Conservation (phyloP, 768 basidiomycete species). For the Russula virescens region DNA sequence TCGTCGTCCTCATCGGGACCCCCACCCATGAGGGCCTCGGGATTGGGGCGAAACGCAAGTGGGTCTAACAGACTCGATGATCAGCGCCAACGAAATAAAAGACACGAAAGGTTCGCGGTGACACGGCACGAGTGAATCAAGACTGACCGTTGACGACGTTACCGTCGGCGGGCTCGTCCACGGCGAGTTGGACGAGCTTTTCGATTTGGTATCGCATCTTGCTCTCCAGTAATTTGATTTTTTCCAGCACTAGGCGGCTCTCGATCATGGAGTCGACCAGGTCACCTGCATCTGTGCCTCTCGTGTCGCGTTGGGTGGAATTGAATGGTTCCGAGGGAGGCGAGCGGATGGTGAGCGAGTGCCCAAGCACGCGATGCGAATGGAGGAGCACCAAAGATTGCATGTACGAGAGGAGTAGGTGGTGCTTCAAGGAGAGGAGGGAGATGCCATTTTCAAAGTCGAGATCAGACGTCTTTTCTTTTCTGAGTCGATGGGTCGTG, state of each 20-base stretch:
- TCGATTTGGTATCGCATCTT: conserved; percentile 95
- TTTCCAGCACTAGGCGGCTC: conserved; percentile 79
- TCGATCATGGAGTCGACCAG: conserved; percentile 76
- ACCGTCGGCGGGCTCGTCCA: conserved; percentile 44
- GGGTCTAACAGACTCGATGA: conserved; percentile 52
- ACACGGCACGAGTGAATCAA: not conserved
- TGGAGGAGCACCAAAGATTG: conserved; percentile 74
- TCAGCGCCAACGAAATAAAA: not conserved
- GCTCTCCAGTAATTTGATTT: conserved; percentile 74
- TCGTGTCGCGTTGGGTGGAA: conserved; percentile 40
- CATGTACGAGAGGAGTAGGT: conserved; percentile 77
- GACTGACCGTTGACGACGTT: conserved; percentile 54
- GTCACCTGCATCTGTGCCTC: conserved; percentile 64
- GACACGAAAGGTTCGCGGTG: not conserved
- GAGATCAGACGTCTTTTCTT: conserved; percentile 33
- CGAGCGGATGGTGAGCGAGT: conserved; percentile 49
- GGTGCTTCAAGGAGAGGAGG: conserved; percentile 81
- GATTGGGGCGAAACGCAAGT: conserved; percentile 88
- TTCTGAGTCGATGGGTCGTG: conserved; percentile 25
- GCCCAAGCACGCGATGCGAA: conserved; percentile 63
- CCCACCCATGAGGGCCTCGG: conserved; percentile 56
- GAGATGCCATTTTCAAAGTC: conserved; percentile 81
- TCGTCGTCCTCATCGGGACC: conserved; percentile 34
- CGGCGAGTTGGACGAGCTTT: conserved; percentile 77
- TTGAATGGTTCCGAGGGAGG: conserved; percentile 51